Evolutionary conservation across 202 grass and related monocot species (phyloP), one percentile per base, ranked within the genome.

Genomic region (Digitaria exilis): DNA sequence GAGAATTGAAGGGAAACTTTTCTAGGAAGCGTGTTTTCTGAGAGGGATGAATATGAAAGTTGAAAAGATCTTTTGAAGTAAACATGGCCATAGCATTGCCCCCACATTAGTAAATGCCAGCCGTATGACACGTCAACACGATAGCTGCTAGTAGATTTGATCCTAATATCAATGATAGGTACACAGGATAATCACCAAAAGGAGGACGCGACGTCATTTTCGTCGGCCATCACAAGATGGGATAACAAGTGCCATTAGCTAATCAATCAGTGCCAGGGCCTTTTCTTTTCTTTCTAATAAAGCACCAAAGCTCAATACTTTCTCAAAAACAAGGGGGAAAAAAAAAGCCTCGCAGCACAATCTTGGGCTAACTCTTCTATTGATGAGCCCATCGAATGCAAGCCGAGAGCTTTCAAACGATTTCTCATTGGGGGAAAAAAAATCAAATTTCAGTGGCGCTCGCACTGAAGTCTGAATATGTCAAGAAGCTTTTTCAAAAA

Each of bases 271-370:
- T 62, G 39, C 48, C 13, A 7, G 29, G 14, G n/a, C 32, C 63
- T 66, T 65, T 80, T 6, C 9, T 39, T 39, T 39, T n/a, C n/a
- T n/a, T n/a, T n/a, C n/a, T n/a, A n/a, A 39, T 4, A 80, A 69
- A 80, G 77, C 63, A 69, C 32, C 77, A 80, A 80, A 86, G 52
- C 73, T 26, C 56, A 44, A 78, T 59, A 26, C 45, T 29, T 69
- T 44, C n/a, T n/a, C n/a, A n/a, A n/a, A n/a, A n/a, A n/a, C n/a
- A n/a, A n/a, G n/a, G n/a, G n/a, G n/a, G n/a, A n/a, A n/a, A 43
- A 45, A 26, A 45, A 58, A 57, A 9, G 55, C 22, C 4, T 26
- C 12, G 55, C 22, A 13, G 52, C 52, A 7, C 25, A 71, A 71
- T 77, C 15, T 65, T 63, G 8, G 18, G 18, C 35, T 39, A n/a